Conservation (phyloP, 768 basidiomycete species). For the Tricholoma sp. region DNA sequence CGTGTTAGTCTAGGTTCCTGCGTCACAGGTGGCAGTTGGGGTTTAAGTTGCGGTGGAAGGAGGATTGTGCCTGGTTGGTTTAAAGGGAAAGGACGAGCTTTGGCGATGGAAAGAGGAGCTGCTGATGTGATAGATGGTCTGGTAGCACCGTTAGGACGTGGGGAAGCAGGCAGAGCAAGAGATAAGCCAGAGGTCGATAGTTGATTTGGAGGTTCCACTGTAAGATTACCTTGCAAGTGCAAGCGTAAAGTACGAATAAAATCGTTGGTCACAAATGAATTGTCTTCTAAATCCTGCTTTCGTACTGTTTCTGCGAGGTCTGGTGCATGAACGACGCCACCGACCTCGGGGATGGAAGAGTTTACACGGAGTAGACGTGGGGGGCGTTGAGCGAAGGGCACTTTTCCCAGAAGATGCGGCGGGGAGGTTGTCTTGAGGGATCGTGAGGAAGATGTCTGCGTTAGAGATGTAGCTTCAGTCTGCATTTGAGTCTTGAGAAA, state of each 20-base stretch:
- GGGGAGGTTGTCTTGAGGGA: constrained; percentile 7
- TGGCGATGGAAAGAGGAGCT: background rate
- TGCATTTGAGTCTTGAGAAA: background rate
- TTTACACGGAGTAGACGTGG: constrained; percentile 13
- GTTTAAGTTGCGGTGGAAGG: background rate
- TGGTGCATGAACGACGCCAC: background rate
- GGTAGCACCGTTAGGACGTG: background rate
- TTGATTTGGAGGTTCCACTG: background rate
- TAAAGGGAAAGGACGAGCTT: background rate
- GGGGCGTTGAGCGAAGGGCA: constrained; percentile 7
- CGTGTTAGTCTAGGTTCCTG: background rate
- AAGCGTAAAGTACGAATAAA: too few species aligned
- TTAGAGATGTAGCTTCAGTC: background rate
- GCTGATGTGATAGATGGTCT: background rate
- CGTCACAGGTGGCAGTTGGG: background rate
- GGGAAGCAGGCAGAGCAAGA: background rate
- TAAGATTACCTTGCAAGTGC: background rate
- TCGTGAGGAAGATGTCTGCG: background rate
- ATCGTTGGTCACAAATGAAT: background rate
- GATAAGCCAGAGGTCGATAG: background rate
- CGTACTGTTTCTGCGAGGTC: background rate
- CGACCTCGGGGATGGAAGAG: constrained; percentile 2
- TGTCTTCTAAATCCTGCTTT: background rate
- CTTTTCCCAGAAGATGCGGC: constrained; percentile 10
- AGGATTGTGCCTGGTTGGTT: background rate